Evolutionary conservation across 148 eudicot species (phyloP).

Genomic region (Selenicereus undatus): DNA sequence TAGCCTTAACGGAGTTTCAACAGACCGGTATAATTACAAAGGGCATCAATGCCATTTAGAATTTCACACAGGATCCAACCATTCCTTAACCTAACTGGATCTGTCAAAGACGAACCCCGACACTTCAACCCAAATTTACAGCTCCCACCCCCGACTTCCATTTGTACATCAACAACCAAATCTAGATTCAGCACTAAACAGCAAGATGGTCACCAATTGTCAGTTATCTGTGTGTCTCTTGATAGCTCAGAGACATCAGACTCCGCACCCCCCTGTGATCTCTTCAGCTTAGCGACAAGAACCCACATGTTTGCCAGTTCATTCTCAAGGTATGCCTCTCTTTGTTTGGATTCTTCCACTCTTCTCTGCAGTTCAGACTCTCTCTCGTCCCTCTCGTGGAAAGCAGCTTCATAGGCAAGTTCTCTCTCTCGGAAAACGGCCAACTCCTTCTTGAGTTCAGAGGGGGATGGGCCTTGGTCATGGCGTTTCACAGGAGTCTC

Average conservation of each 20-base stretch:
- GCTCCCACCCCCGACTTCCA: background rate
- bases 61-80: background rate
- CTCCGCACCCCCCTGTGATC: constrained; percentile 57
- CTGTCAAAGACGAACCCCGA: background rate
- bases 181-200: background rate
- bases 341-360: constrained; percentile 84
- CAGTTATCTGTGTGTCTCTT: constrained; percentile 30
- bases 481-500: constrained; percentile 48
- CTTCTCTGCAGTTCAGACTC: constrained; percentile 66
- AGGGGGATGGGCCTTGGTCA: constrained; percentile 48
- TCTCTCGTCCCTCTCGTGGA: constrained; percentile 61
- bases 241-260: constrained; percentile 43
- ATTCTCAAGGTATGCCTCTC: constrained; percentile 92
- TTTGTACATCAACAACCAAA: constrained; percentile 24
- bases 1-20: background rate
- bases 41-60: background rate
- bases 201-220: constrained; percentile 26
- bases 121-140: constrained; percentile 24
- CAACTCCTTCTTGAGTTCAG: constrained; percentile 73
- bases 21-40: background rate
- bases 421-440: constrained; percentile 74
- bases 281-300: constrained; percentile 86
- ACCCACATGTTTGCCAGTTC: constrained; percentile 99
- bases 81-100: background rate
- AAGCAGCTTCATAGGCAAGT: constrained; percentile 64